phyloP scores from a whole-genome alignment of 1,139 yeast genomes.

The Yamadazyma diddensiae region DNA sequence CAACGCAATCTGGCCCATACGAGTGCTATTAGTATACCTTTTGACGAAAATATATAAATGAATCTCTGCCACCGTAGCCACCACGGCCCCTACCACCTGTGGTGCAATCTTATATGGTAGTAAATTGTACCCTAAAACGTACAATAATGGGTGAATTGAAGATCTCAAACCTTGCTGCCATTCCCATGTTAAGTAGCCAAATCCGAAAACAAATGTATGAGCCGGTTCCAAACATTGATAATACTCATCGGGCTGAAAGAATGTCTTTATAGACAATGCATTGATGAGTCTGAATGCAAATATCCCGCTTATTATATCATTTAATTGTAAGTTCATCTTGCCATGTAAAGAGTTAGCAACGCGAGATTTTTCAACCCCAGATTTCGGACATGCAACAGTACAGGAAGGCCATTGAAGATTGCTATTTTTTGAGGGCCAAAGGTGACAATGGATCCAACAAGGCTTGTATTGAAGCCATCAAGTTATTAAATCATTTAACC shows the following conservation, averaged over 20 bases:
- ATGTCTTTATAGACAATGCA: slow-evolving; percentile 63
- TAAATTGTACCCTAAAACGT: slow-evolving; percentile 41
- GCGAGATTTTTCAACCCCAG: not conserved
- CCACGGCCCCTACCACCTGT: slow-evolving; percentile 61
- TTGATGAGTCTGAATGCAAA: slow-evolving; percentile 50
- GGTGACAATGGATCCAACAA: slow-evolving; percentile 16
- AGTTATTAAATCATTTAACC: slow-evolving; percentile 19
- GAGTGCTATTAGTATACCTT: slow-evolving; percentile 31
- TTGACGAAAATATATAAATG: slow-evolving; percentile 50
- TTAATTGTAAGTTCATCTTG: not conserved
- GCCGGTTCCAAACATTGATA: slow-evolving; percentile 96
- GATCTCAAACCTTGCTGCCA: slow-evolving; percentile 79
- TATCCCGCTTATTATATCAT: slow-evolving; percentile 3
- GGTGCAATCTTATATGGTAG: slow-evolving; percentile 38
- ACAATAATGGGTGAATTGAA: slow-evolving; percentile 74
- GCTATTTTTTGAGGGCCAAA: slow-evolving; percentile 9
- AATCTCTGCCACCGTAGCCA: slow-evolving; percentile 74
- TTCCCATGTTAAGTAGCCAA: slow-evolving; percentile 93
- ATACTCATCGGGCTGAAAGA: slow-evolving; percentile 95
- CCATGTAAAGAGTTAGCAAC: not conserved
- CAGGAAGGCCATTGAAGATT: slow-evolving; percentile 4
- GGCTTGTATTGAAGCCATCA: slow-evolving; percentile 23
- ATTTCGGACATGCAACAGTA: slow-evolving; percentile 1
- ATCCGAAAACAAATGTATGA: slow-evolving; percentile 67
- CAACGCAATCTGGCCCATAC: slow-evolving; percentile 45